Base-by-base conservation (phyloP, 805 yeast species). In the Tetrapisispora fleetii region DNA sequence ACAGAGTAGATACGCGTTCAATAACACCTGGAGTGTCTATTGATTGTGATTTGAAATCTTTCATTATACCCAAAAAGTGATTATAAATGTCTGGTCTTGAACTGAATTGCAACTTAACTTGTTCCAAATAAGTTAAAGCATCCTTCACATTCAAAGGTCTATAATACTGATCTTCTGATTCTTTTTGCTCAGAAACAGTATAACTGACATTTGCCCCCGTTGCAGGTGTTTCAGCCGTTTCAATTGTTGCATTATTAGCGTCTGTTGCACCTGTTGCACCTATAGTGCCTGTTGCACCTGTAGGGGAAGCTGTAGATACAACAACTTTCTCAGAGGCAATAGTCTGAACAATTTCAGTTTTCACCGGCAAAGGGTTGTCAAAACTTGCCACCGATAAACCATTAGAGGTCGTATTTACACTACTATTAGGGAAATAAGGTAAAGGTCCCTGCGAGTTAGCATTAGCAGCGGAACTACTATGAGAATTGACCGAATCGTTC, bases 11-110 rank as follows among this genome's bases (percentile, higher is more conserved):
- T 1, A 93, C 99, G 50, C 99, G 75, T 65, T 91, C 96, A 63
- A 93, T 93, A 28, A 93, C 99, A 35, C 98, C 99, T 0, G 98
- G 99, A 0, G 99, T 93, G 65, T 93, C 98, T 58, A 93, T 90
- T 52, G 80, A 80, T 70, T 91, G 97, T 47, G 95, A 83, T 72
- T 95, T 95, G 72, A 93, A 95, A 64, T 95, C 99, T 71, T 95
- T 95, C 99, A 93, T 93, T 54, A 93, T 91, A 64, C 93, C 99
- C 61, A 93, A 75, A 61, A 95, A 93, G 66, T 86, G 89, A 67
- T 93, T 93, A 73, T 93, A 93, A 40, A 93, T 95, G 59, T 90
- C 97, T 0, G 98, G 95, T 68, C 91, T 95, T 55, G 81, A 78
- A 65, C 79, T 84, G 68, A 93, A 93, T 65, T 90, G 97, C 44